Evolutionary conservation across 148 eudicot species (phyloP).

Genomic region (Pharnaceum exiguum): DNA sequence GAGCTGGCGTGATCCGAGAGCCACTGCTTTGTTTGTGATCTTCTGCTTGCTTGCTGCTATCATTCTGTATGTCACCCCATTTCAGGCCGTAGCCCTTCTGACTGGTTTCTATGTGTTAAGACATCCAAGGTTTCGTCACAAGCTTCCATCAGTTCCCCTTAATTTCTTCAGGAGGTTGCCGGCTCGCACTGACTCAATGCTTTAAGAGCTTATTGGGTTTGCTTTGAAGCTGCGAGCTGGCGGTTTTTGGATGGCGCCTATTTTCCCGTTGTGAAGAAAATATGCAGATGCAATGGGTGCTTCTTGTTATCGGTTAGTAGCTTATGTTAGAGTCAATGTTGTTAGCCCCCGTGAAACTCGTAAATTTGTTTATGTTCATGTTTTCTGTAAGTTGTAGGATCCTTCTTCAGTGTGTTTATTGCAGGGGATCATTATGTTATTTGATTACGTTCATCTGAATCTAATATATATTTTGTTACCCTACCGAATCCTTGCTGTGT

Average conservation of each 20-base stretch:
- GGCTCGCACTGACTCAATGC: slow-evolving; percentile 59
- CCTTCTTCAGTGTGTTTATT: slow-evolving; percentile 13
- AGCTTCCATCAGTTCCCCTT: slow-evolving; percentile 55
- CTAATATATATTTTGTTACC: slow-evolving; percentile 1
- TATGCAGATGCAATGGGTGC: slow-evolving; percentile 11
- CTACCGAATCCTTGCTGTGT: background rate
- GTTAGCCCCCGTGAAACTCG: slow-evolving; percentile 1
- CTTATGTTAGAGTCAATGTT: slow-evolving; percentile 15
- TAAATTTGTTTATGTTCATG: slow-evolving; percentile 10
- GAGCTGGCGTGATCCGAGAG: slow-evolving; percentile 65
- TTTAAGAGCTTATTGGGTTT: slow-evolving; percentile 21
- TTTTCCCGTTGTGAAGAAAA: slow-evolving; percentile 6
- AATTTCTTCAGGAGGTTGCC: slow-evolving; percentile 65
- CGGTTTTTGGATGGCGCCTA: slow-evolving; percentile 9
- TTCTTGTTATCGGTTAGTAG: slow-evolving; percentile 14
- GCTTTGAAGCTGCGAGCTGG: slow-evolving; percentile 2
- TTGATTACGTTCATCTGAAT: background rate
- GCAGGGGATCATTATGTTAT: slow-evolving; percentile 13
- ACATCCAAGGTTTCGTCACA: slow-evolving; percentile 61
- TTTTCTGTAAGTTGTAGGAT: slow-evolving; percentile 13
- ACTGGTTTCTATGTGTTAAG: slow-evolving; percentile 50
- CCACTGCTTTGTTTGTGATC: slow-evolving; percentile 50
- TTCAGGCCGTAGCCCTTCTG: slow-evolving; percentile 49
- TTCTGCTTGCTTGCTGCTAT: slow-evolving; percentile 58
- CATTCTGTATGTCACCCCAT: slow-evolving; percentile 52